Base-by-base conservation (phyloP, 148 eudicot genomes). In the Diospyros lotus region DNA sequence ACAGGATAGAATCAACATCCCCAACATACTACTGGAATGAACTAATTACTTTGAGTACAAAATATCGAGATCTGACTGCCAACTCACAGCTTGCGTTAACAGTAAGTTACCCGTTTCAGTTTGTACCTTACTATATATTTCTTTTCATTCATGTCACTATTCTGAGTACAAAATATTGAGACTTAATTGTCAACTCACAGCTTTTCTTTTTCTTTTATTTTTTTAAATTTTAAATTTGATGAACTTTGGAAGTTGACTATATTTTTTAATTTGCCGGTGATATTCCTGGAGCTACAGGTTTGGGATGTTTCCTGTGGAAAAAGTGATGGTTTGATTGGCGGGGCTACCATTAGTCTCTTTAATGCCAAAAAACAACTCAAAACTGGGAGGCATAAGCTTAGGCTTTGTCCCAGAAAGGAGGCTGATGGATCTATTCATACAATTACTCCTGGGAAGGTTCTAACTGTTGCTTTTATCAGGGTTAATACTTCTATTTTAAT, bases 251-350 rank as follows among this genome's bases (percentile, higher is more conserved):
- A 28, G 28, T 62, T 62, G 66, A 13, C 2, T 17, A 8, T 62
- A 39, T 64, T 9, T 53, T 71, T 62, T 9, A 72, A 10, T 52
- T 75, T 72, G n/a, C 63, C 28, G 39, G 39, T 62, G 63, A 54
- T 73, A 12, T 50, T 70, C n/a, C 17, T 52, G 18, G 59, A 79
- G 70, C 39, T 75, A 71, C 59, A 95, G 98, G 97, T 95, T 38
- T 90, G 97, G 93, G 96, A 95, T 85, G 97, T 95, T 78, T 95
- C 98, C 42, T 82, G 91, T 68, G 93, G 91, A 66, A 92, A 90
- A 84, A 80, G 77, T 76, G 97, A 88, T 77, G 94, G 89, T 66
- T 83, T 95, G 81, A 81, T 92, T 86, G 98, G 98, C 78, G 98
- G 98, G 75, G 98, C 97, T 61, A 95, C 97, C 68, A 86, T 88